Conservation (phyloP, 345 rosid species). For the Pelargonium nanum region DNA sequence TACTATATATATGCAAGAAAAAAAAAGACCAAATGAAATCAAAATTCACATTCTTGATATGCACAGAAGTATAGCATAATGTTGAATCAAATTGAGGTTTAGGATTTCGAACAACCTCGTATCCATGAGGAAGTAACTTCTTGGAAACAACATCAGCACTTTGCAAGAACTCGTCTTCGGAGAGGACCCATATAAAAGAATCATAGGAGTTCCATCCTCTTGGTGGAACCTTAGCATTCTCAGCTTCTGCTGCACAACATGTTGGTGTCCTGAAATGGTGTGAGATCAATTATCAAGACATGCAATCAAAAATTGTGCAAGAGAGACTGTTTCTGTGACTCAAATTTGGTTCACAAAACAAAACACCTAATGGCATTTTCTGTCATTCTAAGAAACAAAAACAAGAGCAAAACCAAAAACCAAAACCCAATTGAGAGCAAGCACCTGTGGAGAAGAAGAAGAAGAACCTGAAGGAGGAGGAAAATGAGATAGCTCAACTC, state of each 20-base stretch:
- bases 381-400: background rate
- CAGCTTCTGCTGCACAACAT: background rate
- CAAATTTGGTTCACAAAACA: too few species aligned
- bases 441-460: background rate
- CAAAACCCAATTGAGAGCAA: background rate
- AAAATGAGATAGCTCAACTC: background rate
- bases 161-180: constrained; percentile 64
- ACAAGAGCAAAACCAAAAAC: too few species aligned
- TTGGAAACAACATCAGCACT: constrained; percentile 45
- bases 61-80: background rate
- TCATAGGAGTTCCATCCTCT: constrained; percentile 90
- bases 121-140: constrained; percentile 53
- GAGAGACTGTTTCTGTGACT: too few species aligned
- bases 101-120: constrained; percentile 36
- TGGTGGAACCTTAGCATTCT: constrained; percentile 52
- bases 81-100: too few species aligned
- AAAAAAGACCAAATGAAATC: background rate
- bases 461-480: background rate
- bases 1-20: constrained; percentile 28
- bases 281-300: too few species aligned
- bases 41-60: background rate
- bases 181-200: constrained; percentile 69
- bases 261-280: constrained; percentile 23
- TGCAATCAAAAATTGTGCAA: too few species aligned
- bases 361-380: background rate